A percentile compares a stretch with the other conserved stretches of the same genome.
These are phyloP conservation scores for Pythium chondricola DNA, from an alignment of 352 stramenopile genomes.

Conservation along the genomic window DNA sequence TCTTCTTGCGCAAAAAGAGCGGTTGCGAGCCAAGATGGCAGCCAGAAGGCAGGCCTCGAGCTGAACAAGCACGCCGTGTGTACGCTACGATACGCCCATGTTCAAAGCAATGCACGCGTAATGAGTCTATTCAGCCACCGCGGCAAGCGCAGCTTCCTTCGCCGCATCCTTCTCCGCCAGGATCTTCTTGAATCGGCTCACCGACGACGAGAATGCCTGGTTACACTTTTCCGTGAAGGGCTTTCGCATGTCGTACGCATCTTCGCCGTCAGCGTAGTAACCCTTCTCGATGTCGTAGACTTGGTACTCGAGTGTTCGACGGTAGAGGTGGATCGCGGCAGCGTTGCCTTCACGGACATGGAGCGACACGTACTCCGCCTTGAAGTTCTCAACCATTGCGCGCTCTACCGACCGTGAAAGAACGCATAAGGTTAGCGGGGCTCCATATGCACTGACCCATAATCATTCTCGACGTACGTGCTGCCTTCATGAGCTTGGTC, in stretches of 20 bases:
- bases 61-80: no score
- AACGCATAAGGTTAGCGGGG: neutral
- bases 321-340: slow-evolving; percentile 98
- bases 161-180: slow-evolving; percentile 61
- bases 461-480: slow-evolving; percentile 40
- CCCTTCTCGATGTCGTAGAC: slow-evolving; percentile 98
- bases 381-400: slow-evolving; percentile 96
- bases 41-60: slow-evolving; percentile 13
- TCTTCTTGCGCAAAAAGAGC: slow-evolving; percentile 59
- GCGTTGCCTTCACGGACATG: slow-evolving; percentile 98
- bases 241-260: slow-evolving; percentile 98
- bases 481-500: slow-evolving; percentile 97
- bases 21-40: slow-evolving; percentile 55
- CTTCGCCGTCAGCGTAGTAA: slow-evolving; percentile 99
- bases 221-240: slow-evolving; percentile 90
- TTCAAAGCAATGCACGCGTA: no score
- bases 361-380: slow-evolving; percentile 98
- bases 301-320: slow-evolving; percentile 96
- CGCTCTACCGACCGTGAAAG: slow-evolving; percentile 50
- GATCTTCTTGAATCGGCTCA: slow-evolving; percentile 79
- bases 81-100: no score
- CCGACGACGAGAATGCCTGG: slow-evolving; percentile 77
- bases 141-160: slow-evolving; percentile 15
- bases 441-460: no score
- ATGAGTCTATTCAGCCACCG: slow-evolving; percentile 17